These are phyloP conservation scores for Apiosordaria backusii DNA, from an alignment of 495 filamentous ascomycete species.

Conservation along the genomic window DNA sequence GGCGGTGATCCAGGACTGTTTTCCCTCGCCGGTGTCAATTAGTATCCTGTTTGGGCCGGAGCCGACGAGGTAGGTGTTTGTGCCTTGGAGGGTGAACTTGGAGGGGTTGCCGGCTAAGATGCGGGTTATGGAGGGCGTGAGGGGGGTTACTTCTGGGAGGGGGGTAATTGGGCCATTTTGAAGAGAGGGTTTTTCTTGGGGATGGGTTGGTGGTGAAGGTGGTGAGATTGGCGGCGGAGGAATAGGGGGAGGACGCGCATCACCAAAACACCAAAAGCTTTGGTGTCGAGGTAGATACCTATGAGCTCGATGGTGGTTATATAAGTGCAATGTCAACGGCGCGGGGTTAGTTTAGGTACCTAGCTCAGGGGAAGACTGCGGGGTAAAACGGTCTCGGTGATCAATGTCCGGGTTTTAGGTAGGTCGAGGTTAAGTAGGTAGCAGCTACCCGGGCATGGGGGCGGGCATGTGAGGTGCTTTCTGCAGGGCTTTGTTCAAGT, in stretches of 20 bases:
- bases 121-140: slow-evolving; percentile 64
- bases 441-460: not conserved
- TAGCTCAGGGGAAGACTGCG: not conserved
- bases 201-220: not conserved
- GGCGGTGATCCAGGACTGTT: slow-evolving; percentile 54
- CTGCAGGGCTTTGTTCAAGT: not conserved
- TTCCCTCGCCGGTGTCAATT: slow-evolving; percentile 77
- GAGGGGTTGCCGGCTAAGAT: slow-evolving; percentile 79
- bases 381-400: not conserved
- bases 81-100: slow-evolving; percentile 62
- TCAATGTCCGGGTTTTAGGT: not conserved
- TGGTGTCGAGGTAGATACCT: not conserved
- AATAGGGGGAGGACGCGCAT: not conserved
- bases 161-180: slow-evolving; percentile 41
- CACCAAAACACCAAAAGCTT: not conserved
- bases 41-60: slow-evolving; percentile 64
- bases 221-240: not conserved
- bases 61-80: slow-evolving; percentile 85
- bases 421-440: not conserved
- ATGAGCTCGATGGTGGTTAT: not conserved
- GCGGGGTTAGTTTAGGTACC: not conserved
- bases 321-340: not conserved
- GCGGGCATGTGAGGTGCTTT: not conserved
- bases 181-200: not conserved
- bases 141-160: slow-evolving; percentile 62